Percentiles rank a stretch among this genome's conserved stretches.
These are phyloP conservation scores for Lagenidium giganteum DNA, from an alignment of 352 stramenopile genomes.

Conservation along the genomic window DNA sequence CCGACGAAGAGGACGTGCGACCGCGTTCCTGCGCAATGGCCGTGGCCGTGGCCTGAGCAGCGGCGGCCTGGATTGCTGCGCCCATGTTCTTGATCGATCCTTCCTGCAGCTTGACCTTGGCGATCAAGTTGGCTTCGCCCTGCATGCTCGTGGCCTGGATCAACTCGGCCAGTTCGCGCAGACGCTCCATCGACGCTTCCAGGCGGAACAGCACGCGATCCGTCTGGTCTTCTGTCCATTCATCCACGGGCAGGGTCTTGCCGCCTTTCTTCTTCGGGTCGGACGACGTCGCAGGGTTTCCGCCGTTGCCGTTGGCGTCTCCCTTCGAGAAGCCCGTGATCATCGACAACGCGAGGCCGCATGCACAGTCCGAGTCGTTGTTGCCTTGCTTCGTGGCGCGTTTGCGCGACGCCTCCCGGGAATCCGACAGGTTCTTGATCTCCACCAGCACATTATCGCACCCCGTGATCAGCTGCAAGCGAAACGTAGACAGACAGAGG, in stretches of 20 bases:
- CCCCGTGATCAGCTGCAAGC: conserved; percentile 48
- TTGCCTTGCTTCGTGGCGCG: conserved; percentile 24
- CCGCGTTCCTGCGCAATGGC: conserved; percentile 73
- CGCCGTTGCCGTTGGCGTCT: neutral
- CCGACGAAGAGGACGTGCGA: conserved; percentile 28
- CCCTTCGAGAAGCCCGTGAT: conserved; percentile 30
- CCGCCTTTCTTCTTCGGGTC: neutral
- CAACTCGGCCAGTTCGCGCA: conserved; percentile 72
- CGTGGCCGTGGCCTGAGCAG: conserved; percentile 51
- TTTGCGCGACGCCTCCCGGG: conserved; percentile 44
- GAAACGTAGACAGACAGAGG: too few species aligned
- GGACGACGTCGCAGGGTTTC: too few species aligned
- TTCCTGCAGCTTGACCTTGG: conserved; percentile 63
- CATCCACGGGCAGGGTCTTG: conserved; percentile 29
- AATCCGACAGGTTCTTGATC: conserved; percentile 63
- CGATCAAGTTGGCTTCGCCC: conserved; percentile 70
- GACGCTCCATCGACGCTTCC: conserved; percentile 58
- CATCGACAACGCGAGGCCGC: conserved; percentile 57
- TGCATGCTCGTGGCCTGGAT: conserved; percentile 84
- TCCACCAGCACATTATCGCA: conserved; percentile 72
- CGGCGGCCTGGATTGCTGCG: conserved; percentile 52
- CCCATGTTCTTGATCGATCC: conserved; percentile 54
- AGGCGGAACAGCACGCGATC: conserved; percentile 75
- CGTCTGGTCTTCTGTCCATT: conserved; percentile 70
- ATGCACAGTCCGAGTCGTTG: conserved; percentile 41